Evolutionary conservation across 371 early-diverging fungal genomes (phyloP), one percentile per base, ranked within the genome.

Genomic region (Apophysomyces variabilis): DNA sequence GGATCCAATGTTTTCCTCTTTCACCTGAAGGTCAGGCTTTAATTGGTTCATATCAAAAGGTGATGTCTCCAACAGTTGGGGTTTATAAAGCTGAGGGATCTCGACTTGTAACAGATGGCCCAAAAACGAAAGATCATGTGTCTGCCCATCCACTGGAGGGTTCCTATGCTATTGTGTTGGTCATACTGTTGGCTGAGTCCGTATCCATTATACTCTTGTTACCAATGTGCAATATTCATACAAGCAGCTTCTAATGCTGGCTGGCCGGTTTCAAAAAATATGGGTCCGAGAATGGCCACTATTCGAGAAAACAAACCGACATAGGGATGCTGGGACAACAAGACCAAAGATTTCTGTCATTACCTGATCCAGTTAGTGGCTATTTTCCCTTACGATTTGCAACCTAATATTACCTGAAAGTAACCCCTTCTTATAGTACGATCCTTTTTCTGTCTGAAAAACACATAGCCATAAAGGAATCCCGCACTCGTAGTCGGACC

Each of bases 391-490:
- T 38, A 41, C 38, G 41, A 41, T 1, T 13, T 11, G 41, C 41
- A 8, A 13, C 14, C 47, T 16, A 12, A 36, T 37, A 61, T 63
- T 73, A 87, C 90, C 81, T 94, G 95, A 72, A 95, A 95, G 67
- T 91, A 96, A 6, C 99, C 99, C 41, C 99, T 87, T 35, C 92
- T 82, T 67, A 95, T 90, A 38, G 85, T 78, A 5, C 89, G 76
- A 76, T 97, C 96, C 71, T 88, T 87, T 75, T 92, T 89, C 70
- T 97, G 99, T 37, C 97, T 86, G 72, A 98, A 98, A 70, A 96
- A 96, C 5, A 95, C 96, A 79, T 95, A 96, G 26, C 94, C 96
- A 73, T 97, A 92, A 7, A 92, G 79, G 71, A 89, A 93, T 44
- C 89, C 92, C 56, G 92, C 92, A 61, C 85, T 87, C 12, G 84